phyloP scores from a whole-genome alignment of 2,329 filamentous ascomycete species.

The Penicillium glabrum region DNA sequence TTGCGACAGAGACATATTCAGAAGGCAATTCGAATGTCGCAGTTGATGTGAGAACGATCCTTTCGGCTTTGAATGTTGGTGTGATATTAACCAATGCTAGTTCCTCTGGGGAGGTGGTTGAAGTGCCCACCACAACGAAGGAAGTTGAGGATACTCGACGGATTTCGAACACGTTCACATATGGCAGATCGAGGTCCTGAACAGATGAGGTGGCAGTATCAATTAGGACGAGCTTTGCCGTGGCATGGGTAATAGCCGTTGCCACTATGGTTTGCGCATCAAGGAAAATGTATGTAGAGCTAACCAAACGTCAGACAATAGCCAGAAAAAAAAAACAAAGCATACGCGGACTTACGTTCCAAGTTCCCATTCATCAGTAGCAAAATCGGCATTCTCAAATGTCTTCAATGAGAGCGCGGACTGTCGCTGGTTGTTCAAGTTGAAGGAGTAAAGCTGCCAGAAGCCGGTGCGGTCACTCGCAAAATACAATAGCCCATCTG shows the following conservation, averaged over 20 bases:
- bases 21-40: conserved; percentile 13
- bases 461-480: conserved; percentile 49
- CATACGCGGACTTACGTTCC: conserved; percentile 20
- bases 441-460: conserved; percentile 50
- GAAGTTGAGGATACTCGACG: conserved; percentile 16
- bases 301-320: neutral
- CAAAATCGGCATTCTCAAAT: conserved; percentile 42
- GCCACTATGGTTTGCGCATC: conserved; percentile 21
- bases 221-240: conserved; percentile 19
- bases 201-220: conserved; percentile 11
- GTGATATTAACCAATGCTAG: conserved; percentile 17
- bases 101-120: conserved; percentile 19
- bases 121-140: conserved; percentile 22
- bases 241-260: conserved; percentile 19
- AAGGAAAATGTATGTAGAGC: conserved; percentile 20
- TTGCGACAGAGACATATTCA: conserved; percentile 28
- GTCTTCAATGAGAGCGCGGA: conserved; percentile 35
- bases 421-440: conserved; percentile 18
- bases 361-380: conserved; percentile 30
- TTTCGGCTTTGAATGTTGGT: conserved; percentile 3
- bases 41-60: conserved; percentile 15
- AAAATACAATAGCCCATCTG: conserved; percentile 52
- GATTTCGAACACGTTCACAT: conserved; percentile 19
- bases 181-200: conserved; percentile 17
- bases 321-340: neutral